Percentiles rank a stretch among this genome's conserved stretches.
These are phyloP conservation scores for Cyclostephanos tholiformis DNA, from an alignment of 108 stramenopile genomes.

Conservation along the genomic window DNA sequence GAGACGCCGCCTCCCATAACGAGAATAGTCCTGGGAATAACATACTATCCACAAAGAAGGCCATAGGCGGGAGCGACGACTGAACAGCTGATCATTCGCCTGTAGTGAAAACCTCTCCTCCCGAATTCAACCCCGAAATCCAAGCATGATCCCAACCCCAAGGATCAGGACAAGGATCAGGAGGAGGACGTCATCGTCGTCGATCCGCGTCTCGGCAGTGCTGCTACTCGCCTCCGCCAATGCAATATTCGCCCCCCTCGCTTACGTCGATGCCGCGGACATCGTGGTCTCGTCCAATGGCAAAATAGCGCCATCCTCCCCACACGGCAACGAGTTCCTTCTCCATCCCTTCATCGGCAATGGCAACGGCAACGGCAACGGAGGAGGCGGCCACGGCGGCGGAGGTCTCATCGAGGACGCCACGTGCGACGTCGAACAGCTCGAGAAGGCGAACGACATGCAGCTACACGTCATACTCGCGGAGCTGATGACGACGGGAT, in stretches of 20 bases:
- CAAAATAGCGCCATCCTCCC: not conserved
- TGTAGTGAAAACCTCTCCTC: not conserved
- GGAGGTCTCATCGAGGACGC: conserved; percentile 71
- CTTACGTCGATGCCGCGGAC: not conserved
- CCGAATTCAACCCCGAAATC: too few relatives aligned
- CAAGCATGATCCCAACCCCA: not conserved
- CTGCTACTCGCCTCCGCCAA: not conserved
- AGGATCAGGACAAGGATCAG: not conserved
- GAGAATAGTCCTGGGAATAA: too few relatives aligned
- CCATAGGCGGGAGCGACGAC: too few relatives aligned
- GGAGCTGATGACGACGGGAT: conserved; percentile 73
- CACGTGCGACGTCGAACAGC: conserved; percentile 81
- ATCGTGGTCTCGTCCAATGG: not conserved
- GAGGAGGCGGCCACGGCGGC: not conserved
- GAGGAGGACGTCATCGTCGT: not conserved
- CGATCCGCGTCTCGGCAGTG: not conserved
- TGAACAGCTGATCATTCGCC: too few relatives aligned
- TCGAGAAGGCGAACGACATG: conserved; percentile 86
- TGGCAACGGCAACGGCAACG: not conserved
- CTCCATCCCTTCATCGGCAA: conserved; percentile 6
- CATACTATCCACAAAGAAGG: too few relatives aligned
- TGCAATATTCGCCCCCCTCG: not conserved
- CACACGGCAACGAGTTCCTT: not conserved
- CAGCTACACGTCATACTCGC: conserved; percentile 80
- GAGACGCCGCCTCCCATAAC: too few relatives aligned